A percentile compares a stretch with the other conserved stretches of the same genome.
Evolutionary conservation across 2,329 filamentous ascomycete genomes (phyloP).

Genomic region (Hypoxylon sp.): DNA sequence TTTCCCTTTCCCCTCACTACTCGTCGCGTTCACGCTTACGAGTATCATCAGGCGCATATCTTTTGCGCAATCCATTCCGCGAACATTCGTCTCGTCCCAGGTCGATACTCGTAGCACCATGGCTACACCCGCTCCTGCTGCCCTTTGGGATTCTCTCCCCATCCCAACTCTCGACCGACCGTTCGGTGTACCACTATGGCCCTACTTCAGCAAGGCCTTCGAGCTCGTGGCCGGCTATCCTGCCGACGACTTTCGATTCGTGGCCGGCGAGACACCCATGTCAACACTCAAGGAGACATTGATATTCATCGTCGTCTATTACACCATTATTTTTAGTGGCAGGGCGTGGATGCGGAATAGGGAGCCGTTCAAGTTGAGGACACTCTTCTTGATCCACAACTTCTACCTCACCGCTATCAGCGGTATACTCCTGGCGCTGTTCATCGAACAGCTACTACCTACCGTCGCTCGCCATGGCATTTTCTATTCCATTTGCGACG

Average conservation of each 20-base stretch:
- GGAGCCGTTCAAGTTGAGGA: conserved; percentile 86
- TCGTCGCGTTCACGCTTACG: conserved; percentile 22
- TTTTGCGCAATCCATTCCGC: conserved; percentile 21
- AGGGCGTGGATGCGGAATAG: conserved; percentile 91
- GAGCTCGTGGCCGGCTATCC: conserved; percentile 82
- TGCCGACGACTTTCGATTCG: conserved; percentile 86
- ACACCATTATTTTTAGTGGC: conserved; percentile 91
- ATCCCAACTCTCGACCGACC: conserved; percentile 88
- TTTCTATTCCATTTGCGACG: conserved; percentile 88
- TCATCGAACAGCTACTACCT: conserved; percentile 90
- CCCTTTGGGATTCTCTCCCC: conserved; percentile 68
- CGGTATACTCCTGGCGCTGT: conserved; percentile 81
- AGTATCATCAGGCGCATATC: conserved; percentile 18
- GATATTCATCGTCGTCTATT: conserved; percentile 87
- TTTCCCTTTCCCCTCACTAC: conserved; percentile 47
- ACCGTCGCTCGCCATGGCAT: conserved; percentile 83
- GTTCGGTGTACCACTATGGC: conserved; percentile 93
- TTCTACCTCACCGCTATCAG: conserved; percentile 91
- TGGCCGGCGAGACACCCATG: conserved; percentile 84
- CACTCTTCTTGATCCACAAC: conserved; percentile 95
- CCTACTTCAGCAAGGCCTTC: conserved; percentile 91
- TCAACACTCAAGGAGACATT: conserved; percentile 88
- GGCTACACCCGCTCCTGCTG: conserved; percentile 52
- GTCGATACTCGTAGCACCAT: conserved; percentile 33
- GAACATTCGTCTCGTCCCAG: conserved; percentile 13